A percentile compares a stretch with the other conserved stretches of the same genome.
These are phyloP conservation scores for Aspergillus sp. DNA, from an alignment of 2,329 filamentous ascomycete genomes.

Conservation along the genomic window DNA sequence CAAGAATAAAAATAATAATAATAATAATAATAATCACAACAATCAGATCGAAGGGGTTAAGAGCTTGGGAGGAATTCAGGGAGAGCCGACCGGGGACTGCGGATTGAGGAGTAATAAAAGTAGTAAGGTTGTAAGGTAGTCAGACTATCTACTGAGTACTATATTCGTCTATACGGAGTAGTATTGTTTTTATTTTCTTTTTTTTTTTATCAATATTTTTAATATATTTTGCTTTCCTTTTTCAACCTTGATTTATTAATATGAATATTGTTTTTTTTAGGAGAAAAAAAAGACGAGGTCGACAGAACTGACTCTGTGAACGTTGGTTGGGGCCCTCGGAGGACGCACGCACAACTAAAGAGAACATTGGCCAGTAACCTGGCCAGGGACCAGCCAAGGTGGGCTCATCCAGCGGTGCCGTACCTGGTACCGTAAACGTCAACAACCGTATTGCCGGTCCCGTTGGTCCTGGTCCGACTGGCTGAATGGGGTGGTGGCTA, in stretches of 20 bases:
- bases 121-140: neutral
- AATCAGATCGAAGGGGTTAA: conserved; percentile 11
- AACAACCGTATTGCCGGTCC: neutral
- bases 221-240: neutral
- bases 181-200: conserved; percentile 1
- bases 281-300: too few relatives aligned
- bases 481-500: neutral
- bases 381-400: conserved; percentile 17
- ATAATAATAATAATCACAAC: conserved; percentile 8
- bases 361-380: conserved; percentile 16
- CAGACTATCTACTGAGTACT: too few relatives aligned
- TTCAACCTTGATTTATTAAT: conserved; percentile 7
- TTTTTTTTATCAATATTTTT: neutral
- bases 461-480: neutral
- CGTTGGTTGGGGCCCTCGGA: conserved; percentile 13
- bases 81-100: conserved; percentile 18
- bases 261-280: neutral
- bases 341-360: conserved; percentile 11
- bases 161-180: too few relatives aligned
- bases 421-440: conserved; percentile 7
- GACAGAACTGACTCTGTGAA: neutral
- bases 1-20: conserved; percentile 16
- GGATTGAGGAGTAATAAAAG: conserved; percentile 10
- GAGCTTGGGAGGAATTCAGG: conserved; percentile 19
- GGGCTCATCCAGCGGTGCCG: neutral